phyloP scores from a whole-genome alignment of 768 basidiomycete species.

The Suillus cothurnatus region DNA sequence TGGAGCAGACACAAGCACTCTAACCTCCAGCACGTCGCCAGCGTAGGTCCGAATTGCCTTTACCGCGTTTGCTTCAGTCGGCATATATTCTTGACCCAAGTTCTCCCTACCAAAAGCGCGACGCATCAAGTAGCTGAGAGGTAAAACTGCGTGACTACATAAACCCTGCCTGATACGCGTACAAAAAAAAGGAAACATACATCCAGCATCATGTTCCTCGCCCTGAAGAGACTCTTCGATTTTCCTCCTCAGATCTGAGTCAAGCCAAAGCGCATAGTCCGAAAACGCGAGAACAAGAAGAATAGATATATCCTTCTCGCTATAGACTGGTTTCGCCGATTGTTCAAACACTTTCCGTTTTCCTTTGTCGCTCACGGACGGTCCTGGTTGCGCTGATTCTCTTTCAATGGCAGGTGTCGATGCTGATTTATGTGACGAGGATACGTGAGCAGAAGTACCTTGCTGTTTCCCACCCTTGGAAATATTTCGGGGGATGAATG shows the following conservation, averaged over 20 bases:
- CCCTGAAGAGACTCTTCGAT: constrained; percentile 39
- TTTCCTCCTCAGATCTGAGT: constrained; percentile 53
- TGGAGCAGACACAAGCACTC: constrained; percentile 55
- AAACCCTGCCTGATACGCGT: constrained; percentile 13
- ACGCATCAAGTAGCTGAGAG: constrained; percentile 57
- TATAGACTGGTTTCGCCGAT: constrained; percentile 20
- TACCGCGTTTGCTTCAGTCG: constrained; percentile 49
- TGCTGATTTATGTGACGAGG: constrained; percentile 13
- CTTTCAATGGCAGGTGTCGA: constrained; percentile 10
- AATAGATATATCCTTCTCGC: constrained; percentile 48
- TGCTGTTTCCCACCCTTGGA: constrained; percentile 35
- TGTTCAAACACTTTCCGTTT: constrained; percentile 23
- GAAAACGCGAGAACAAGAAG: constrained; percentile 66
- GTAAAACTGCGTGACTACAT: constrained; percentile 48
- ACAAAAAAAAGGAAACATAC: constrained; percentile 40
- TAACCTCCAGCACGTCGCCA: constrained; percentile 52
- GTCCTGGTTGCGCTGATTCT: constrained; percentile 5
- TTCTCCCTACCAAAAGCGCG: constrained; percentile 32
- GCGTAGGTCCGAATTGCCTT: constrained; percentile 61
- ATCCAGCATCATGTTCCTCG: constrained; percentile 40
- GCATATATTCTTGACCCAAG: constrained; percentile 15
- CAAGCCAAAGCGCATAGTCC: constrained; percentile 67
- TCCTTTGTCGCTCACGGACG: constrained; percentile 25
- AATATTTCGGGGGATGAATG: constrained; percentile 52
- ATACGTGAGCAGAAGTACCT: constrained; percentile 18